These are phyloP conservation scores for Berkeleyomyces basicola DNA, from an alignment of 2,329 filamentous ascomycete species.

Conservation along the genomic window DNA sequence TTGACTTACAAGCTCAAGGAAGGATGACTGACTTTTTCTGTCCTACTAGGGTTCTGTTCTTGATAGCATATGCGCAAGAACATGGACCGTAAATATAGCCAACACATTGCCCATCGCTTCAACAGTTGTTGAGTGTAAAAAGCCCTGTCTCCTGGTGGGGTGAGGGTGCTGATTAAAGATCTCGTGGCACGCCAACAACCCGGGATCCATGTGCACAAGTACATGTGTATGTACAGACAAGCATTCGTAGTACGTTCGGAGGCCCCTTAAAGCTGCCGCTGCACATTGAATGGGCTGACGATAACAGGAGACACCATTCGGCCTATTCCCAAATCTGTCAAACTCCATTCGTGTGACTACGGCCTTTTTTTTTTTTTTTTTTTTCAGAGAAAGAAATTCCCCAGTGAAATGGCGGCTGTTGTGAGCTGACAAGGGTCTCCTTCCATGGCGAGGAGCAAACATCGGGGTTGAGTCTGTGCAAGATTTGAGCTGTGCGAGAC, in stretches of 20 bases:
- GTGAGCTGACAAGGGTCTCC: background rate
- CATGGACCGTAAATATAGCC: background rate
- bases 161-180: background rate
- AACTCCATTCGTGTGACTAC: background rate
- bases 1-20: background rate
- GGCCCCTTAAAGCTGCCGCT: background rate
- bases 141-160: background rate
- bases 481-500: background rate
- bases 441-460: background rate
- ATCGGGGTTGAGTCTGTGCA: slow-evolving; percentile 2
- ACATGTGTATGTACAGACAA: background rate
- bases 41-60: background rate
- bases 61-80: background rate
- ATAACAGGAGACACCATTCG: background rate
- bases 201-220: too few species aligned
- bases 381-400: background rate
- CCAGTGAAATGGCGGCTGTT: background rate
- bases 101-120: background rate
- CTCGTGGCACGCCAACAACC: background rate
- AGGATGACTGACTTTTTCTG: background rate
- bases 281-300: background rate
- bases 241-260: background rate
- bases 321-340: background rate
- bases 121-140: background rate
- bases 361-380: background rate